phyloP scores from a whole-genome alignment of 2,329 filamentous ascomycete species.

The Fusarium sp. region DNA sequence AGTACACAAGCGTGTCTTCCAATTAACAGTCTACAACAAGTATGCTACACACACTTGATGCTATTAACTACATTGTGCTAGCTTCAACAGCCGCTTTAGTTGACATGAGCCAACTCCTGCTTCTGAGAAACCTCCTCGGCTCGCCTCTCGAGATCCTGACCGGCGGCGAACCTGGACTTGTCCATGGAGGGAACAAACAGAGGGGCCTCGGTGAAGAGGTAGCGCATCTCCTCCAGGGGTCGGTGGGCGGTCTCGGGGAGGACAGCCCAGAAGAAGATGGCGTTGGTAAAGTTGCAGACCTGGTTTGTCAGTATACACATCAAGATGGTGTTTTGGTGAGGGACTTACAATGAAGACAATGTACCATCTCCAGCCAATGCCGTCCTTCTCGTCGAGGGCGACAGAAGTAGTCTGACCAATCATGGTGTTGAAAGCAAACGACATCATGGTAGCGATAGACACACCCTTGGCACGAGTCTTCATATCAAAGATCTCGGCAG shows the following conservation, averaged over 20 bases:
- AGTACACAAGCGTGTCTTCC: background rate
- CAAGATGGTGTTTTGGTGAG: too few species aligned
- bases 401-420: slow-evolving; percentile 74
- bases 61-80: background rate
- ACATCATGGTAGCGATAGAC: slow-evolving; percentile 78
- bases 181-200: slow-evolving; percentile 70
- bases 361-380: slow-evolving; percentile 62
- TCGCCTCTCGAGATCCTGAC: slow-evolving; percentile 24
- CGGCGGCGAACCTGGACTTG: slow-evolving; percentile 47
- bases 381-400: slow-evolving; percentile 55
- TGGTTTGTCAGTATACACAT: background rate
- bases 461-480: slow-evolving; percentile 81
- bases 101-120: slow-evolving; percentile 22
- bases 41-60: background rate
- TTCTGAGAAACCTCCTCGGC: slow-evolving; percentile 26
- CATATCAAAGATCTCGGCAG: slow-evolving; percentile 82
- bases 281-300: slow-evolving; percentile 68
- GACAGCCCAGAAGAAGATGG: slow-evolving; percentile 69
- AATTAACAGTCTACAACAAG: background rate
- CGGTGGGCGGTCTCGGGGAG: slow-evolving; percentile 74
- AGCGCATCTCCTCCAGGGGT: slow-evolving; percentile 77
- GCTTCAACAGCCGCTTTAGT: background rate
- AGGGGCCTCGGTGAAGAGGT: slow-evolving; percentile 72
- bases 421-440: slow-evolving; percentile 82
- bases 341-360: slow-evolving; percentile 55